Evolutionary conservation across 2,329 filamentous ascomycete genomes (phyloP).

Genomic region (Leptosphaerulina australis): DNA sequence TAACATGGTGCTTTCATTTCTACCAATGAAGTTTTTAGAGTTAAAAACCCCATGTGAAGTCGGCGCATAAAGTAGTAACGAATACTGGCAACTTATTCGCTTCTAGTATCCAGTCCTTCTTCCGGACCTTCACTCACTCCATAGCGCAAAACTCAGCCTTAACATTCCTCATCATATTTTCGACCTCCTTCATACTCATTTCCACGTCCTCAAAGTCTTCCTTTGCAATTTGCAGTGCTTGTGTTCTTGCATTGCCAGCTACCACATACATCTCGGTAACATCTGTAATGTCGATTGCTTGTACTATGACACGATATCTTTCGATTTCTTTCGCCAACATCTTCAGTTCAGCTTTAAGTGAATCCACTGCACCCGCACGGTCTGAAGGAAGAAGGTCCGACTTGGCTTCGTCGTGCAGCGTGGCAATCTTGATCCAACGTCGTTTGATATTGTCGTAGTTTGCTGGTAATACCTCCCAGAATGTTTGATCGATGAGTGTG

Average conservation of each 20-base stretch:
- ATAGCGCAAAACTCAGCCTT: constrained; percentile 21
- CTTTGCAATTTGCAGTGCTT: constrained; percentile 23
- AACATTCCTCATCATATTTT: constrained; percentile 9
- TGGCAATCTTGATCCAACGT: constrained; percentile 4
- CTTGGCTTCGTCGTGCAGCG: neutral
- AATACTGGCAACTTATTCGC: too few relatives aligned
- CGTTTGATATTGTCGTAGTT: constrained; percentile 7
- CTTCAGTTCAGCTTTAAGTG: constrained; percentile 22
- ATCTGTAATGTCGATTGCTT: constrained; percentile 17
- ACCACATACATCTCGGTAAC: constrained; percentile 22
- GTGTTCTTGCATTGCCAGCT: constrained; percentile 12
- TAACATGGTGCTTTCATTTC: too few relatives aligned
- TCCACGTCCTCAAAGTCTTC: constrained; percentile 23
- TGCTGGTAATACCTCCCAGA: constrained; percentile 8
- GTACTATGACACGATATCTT: constrained; percentile 12
- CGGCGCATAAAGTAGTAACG: too few relatives aligned
- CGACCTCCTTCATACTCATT: constrained; percentile 8
- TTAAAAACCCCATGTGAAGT: too few relatives aligned
- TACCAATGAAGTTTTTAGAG: too few relatives aligned
- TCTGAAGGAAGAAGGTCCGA: constrained; percentile 2
- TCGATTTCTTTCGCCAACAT: constrained; percentile 20
- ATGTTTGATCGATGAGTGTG: constrained; percentile 4
- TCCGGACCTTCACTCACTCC: too few relatives aligned
- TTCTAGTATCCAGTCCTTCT: too few relatives aligned
- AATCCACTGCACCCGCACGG: constrained; percentile 9